Evolutionary conservation across 1,284 basidiomycete species (phyloP), one percentile per base, ranked within the genome.

Genomic region (Cutaneotrichosporon curvatum): DNA sequence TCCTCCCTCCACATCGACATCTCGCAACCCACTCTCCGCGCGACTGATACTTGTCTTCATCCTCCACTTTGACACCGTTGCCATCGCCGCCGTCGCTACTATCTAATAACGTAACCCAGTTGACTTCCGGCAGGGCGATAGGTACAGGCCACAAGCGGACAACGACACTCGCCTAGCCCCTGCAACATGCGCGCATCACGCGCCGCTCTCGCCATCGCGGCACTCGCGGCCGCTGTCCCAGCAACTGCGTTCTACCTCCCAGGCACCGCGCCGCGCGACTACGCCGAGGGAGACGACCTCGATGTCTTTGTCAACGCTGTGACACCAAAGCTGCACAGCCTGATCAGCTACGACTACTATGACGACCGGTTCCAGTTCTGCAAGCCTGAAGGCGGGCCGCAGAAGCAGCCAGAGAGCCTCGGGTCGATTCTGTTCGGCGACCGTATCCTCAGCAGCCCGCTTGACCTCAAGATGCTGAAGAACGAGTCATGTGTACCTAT

Each of bases 381-480:
- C 65, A 62, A 79, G 54, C 94, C 94, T 6, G 73, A 79, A 40
- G 82, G 76, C 7, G 88, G 87, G 4, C 81, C 84, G 1, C 73
- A 82, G 62, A 82, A 83, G 59, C 83, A 90, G 65, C 82, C 86
- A 12, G 92, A 95, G 71, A 86, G 84, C 2, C 75, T 98, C 21
- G 94, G 94, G 4, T 89, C 87, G 23, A 91, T 95, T 54, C 75
- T 98, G 14, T 96, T 96, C 60, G 94, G 94, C 23, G 94, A 98
- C 74, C 80, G 94, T 51, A 91, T 98, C 64, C 89, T 92, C 72
- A 83, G 84, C 65, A 89, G 87, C 8, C 84, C 86, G 3, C 92
- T 91, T 62, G 78, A 91, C 19, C 53, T 72, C 37, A 41, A 51
- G 4, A 73, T 72, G 70, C 59, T 71, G 44, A 21, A 43, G 18